Percentiles rank a stretch among this genome's conserved stretches.
Conservation (phyloP, 306 rosid species). For the Dryas alaskensis region DNA sequence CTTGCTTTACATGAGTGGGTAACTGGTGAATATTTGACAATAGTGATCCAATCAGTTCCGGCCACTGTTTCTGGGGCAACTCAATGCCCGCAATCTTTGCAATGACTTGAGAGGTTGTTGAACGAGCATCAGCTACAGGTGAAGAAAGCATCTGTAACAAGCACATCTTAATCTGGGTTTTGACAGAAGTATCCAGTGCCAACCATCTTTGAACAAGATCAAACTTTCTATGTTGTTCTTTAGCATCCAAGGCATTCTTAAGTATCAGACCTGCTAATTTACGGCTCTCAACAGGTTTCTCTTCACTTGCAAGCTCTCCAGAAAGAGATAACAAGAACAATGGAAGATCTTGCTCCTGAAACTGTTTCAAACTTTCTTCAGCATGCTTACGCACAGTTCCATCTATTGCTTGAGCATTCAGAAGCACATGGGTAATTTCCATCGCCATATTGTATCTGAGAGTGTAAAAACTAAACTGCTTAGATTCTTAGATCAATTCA, state of each 20-base stretch:
- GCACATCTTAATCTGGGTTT: constrained; percentile 66
- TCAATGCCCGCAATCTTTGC: constrained; percentile 90
- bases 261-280: constrained; percentile 84
- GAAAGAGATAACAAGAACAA: constrained; percentile 76
- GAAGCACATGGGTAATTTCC: constrained; percentile 84
- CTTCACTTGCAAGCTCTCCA: constrained; percentile 74
- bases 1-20: constrained; percentile 75
- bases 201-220: constrained; percentile 85
- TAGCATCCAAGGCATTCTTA: constrained; percentile 88
- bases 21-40: constrained; percentile 73
- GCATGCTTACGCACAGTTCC: constrained; percentile 73
- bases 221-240: constrained; percentile 74
- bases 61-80: constrained; percentile 88
- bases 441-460: constrained; percentile 44
- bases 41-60: constrained; percentile 78
- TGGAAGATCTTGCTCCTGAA: constrained; percentile 91
- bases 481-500: background rate
- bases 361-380: constrained; percentile 76
- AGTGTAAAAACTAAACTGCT: background rate
- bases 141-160: constrained; percentile 73
- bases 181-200: constrained; percentile 57
- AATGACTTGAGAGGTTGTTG: constrained; percentile 84
- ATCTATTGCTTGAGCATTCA: constrained; percentile 85
- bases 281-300: constrained; percentile 85
- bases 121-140: constrained; percentile 61